These are phyloP conservation scores for Starmerella sirachaensis DNA, from an alignment of 805 yeast species.

Conservation along the genomic window DNA sequence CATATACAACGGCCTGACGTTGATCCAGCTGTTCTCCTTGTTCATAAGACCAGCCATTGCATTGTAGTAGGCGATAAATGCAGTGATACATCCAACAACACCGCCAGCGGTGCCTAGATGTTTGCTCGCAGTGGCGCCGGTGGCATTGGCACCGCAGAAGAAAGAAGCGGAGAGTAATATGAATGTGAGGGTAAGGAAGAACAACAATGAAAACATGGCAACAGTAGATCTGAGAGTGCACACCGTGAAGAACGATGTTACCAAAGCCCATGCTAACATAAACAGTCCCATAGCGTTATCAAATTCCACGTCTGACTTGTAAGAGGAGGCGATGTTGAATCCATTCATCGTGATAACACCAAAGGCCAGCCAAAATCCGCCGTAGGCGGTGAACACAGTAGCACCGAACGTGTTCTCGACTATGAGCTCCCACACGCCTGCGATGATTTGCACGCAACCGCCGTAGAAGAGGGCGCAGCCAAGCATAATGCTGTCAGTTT, in stretches of 20 bases:
- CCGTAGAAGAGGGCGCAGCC: slow-evolving; percentile 56
- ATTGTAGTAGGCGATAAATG: slow-evolving; percentile 49
- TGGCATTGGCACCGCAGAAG: slow-evolving; percentile 27
- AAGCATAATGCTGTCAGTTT: slow-evolving; percentile 41
- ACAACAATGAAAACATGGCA: slow-evolving; percentile 47
- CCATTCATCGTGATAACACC: slow-evolving; percentile 44
- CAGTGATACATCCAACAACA: slow-evolving; percentile 44
- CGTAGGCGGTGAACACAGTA: slow-evolving; percentile 34
- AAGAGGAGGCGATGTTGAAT: slow-evolving; percentile 39
- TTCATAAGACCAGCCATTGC: slow-evolving; percentile 54
- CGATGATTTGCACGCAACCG: slow-evolving; percentile 46
- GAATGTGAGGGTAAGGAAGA: slow-evolving; percentile 43
- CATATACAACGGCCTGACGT: slow-evolving; percentile 38
- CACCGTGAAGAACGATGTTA: slow-evolving; percentile 42
- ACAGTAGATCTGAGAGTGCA: slow-evolving; percentile 55
- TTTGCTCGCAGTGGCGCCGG: slow-evolving; percentile 24
- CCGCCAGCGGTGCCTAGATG: slow-evolving; percentile 48
- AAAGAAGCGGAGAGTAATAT: slow-evolving; percentile 43
- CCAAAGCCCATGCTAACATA: slow-evolving; percentile 50
- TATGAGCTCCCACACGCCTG: slow-evolving; percentile 61
- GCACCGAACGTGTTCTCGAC: slow-evolving; percentile 58
- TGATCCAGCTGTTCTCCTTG: slow-evolving; percentile 45
- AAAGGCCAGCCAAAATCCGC: slow-evolving; percentile 56
- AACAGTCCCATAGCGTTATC: slow-evolving; percentile 47
- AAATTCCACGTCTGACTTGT: slow-evolving; percentile 27